A percentile compares a stretch with the other conserved stretches of the same genome.
Conservation (phyloP, 345 rosid genomes). For the Eucalyptus cloeziana region DNA sequence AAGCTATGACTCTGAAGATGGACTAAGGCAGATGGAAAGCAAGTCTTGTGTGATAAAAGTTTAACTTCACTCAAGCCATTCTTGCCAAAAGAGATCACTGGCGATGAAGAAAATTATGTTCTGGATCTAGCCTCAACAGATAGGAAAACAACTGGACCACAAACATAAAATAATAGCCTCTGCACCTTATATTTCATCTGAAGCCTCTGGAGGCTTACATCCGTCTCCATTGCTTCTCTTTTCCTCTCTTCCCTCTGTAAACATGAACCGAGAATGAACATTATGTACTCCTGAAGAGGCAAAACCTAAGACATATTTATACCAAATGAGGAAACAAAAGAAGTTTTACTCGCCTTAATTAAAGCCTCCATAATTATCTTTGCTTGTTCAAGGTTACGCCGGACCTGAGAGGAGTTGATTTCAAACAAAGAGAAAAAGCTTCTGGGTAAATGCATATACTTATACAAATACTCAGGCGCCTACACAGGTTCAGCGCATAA, state of each 20-base stretch:
- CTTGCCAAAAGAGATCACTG: neutral
- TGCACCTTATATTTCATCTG: slow-evolving; percentile 85
- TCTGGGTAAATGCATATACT: neutral
- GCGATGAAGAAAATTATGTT: neutral
- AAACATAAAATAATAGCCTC: neutral
- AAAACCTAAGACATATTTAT: neutral
- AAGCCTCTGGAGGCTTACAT: slow-evolving; percentile 84
- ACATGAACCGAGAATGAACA: neutral
- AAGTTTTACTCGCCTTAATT: slow-evolving; percentile 58
- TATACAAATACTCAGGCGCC: neutral
- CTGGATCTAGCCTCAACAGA: neutral
- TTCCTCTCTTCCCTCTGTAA: slow-evolving; percentile 94
- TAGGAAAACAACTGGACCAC: neutral
- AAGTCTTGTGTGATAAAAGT: neutral
- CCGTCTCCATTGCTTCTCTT: slow-evolving; percentile 77
- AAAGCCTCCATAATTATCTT: slow-evolving; percentile 78
- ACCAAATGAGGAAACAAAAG: neutral
- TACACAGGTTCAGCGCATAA: neutral
- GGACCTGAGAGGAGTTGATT: slow-evolving; percentile 44
- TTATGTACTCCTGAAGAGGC: neutral
- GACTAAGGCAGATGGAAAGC: neutral
- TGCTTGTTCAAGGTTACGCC: slow-evolving; percentile 97
- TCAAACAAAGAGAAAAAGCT: neutral
- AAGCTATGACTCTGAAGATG: neutral
- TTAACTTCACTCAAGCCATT: neutral